Base-by-base conservation (phyloP, 805 yeast genomes). In the Zygotorulaspora sp. region DNA sequence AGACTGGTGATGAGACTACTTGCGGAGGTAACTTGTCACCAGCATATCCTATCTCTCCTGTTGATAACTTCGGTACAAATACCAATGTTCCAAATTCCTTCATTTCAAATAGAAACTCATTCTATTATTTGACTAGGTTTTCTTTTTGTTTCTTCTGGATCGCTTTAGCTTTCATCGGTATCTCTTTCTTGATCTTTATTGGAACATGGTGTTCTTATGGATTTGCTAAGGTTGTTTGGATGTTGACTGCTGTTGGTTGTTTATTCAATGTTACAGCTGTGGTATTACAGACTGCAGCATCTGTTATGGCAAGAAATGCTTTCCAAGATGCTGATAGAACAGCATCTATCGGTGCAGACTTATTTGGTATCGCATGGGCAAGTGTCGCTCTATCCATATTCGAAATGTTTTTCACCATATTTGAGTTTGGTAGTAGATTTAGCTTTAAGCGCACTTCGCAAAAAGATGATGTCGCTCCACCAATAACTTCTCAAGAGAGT, bases 11-110 rank as follows among this genome's bases (percentile, higher is more conserved):
- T 46, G 18, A 17, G n/a, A 48, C 48, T 3, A 25, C 35, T 27
- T 52, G 58, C 23, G 44, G 47, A 17, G 38, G 40, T 6, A 27
- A 50, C 19, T 58, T 71, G 30, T 75, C 78, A 10, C 87, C 92
- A 19, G 90, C 81, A 33, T 74, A 68, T 52, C 87, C 92, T 37
- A 61, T 83, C 39, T 81, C 89, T 6, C 90, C 90, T 22, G 72
- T 65, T 28, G 88, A 83, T 59, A 83, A 83, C 65, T 83, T 81
- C 49, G 69, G 69, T 38, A 77, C 84, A 41, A 55, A 67, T 13
- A 50, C 50, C 2, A 65, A 67, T 41, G 68, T 82, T 21, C 88
- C 88, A 35, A 38, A 50, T 4, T 70, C 67, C 40, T 82, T 82
- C 38, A 56, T 74, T 44, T 56, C 57, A 38, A 68, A 72, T 61